Conservation (phyloP, 225 moss, liverwort and hornwort genomes). For the Rhytidiadelphus loreus region DNA sequence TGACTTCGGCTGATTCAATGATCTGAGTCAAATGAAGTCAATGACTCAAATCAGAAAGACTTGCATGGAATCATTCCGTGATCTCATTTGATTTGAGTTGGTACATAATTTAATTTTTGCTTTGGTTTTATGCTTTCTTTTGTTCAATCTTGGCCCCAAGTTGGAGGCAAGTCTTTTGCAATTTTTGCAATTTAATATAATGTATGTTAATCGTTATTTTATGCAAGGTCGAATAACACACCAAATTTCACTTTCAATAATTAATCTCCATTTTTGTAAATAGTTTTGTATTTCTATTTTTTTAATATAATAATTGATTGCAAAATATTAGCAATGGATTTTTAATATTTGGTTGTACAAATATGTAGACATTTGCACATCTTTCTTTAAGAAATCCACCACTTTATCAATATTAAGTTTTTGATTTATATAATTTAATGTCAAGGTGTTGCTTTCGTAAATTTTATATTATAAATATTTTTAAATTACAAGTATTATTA, state of each 20-base stretch:
- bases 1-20: neutral
- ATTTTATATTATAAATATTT: neutral
- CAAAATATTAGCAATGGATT: neutral
- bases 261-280: neutral
- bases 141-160: neutral
- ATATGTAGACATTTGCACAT: too few relatives aligned
- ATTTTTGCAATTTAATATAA: neutral
- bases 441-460: too few relatives aligned
- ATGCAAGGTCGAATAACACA: neutral
- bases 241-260: neutral
- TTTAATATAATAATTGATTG: neutral
- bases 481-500: neutral
- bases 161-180: neutral
- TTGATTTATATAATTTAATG: neutral
- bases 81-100: neutral
- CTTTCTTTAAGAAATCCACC: too few relatives aligned
- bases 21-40: neutral
- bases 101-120: neutral
- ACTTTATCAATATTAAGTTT: neutral
- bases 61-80: neutral
- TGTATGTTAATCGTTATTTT: neutral
- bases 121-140: neutral
- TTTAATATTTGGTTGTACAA: neutral
- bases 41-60: neutral
- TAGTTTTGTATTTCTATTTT: neutral